Percentiles rank a stretch among this genome's conserved stretches.
Evolutionary conservation across 306 rosid species (phyloP).

Genomic region (Dalbergia cultrata): DNA sequence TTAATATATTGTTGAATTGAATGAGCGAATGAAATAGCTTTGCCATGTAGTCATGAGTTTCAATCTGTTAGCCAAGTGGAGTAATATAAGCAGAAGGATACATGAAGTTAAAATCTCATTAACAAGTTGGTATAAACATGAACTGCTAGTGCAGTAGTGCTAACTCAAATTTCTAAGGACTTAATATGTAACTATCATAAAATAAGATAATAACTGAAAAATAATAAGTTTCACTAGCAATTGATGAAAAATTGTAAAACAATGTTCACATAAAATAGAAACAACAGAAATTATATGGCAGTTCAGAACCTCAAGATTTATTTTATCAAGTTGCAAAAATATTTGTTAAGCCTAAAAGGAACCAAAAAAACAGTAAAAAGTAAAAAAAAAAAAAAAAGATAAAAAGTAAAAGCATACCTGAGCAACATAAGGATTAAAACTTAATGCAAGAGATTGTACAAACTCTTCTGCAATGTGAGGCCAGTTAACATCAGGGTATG

Average conservation of each 20-base stretch:
- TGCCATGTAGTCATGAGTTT: constrained; percentile 94
- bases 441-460: constrained; percentile 76
- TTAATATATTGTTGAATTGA: constrained; percentile 78
- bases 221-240: constrained; percentile 8
- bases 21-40: constrained; percentile 72
- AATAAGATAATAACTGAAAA: not conserved
- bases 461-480: constrained; percentile 74
- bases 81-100: constrained; percentile 40
- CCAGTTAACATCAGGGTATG: constrained; percentile 84
- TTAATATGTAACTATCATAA: constrained; percentile 5
- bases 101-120: constrained; percentile 3
- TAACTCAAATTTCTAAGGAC: not conserved
- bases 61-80: constrained; percentile 69
- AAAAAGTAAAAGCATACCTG: constrained; percentile 59
- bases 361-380: not conserved
- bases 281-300: constrained; percentile 11
- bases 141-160: not conserved
- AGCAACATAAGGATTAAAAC: constrained; percentile 83
- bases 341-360: constrained; percentile 7
- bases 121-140: constrained; percentile 18
- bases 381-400: not conserved
- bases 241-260: not conserved
- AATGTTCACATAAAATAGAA: not conserved
- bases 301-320: constrained; percentile 4
- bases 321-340: not conserved